Percentiles rank a stretch among this genome's conserved stretches.
Evolutionary conservation across 208 protist genomes (phyloP).

Genomic region (Zelonia costaricensis): DNA sequence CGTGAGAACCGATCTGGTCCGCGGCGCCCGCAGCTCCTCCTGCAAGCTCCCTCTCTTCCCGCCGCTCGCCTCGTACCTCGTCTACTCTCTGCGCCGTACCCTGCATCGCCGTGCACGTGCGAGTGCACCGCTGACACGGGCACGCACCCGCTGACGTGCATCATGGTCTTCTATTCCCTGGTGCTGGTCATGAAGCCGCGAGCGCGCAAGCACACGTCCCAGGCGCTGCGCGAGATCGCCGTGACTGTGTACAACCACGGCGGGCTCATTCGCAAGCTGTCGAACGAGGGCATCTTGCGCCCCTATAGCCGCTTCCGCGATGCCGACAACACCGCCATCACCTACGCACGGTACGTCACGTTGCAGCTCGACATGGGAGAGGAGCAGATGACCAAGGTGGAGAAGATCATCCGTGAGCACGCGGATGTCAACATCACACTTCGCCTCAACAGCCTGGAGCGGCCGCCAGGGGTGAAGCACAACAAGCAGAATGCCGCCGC

Average conservation of each 20-base stretch:
- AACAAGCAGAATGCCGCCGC: slow-evolving; percentile 47
- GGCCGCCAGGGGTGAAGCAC: slow-evolving; percentile 63
- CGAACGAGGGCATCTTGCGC: slow-evolving; percentile 89
- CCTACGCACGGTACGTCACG: slow-evolving; percentile 85
- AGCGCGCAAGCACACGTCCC: slow-evolving; percentile 63
- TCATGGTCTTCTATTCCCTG: slow-evolving; percentile 90
- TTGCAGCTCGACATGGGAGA: slow-evolving; percentile 87
- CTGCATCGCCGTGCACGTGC: too few relatives aligned
- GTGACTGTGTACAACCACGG: slow-evolving; percentile 72
- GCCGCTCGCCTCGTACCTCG: too few relatives aligned
- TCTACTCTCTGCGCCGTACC: too few relatives aligned
- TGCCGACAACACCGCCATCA: slow-evolving; percentile 71
- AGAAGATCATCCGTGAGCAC: slow-evolving; percentile 83
- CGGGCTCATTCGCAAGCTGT: slow-evolving; percentile 79
- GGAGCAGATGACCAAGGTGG: slow-evolving; percentile 77
- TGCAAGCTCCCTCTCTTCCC: too few relatives aligned
- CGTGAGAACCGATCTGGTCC: too few relatives aligned
- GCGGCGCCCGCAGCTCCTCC: too few relatives aligned
- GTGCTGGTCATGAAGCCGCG: slow-evolving; percentile 87
- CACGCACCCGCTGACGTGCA: too few relatives aligned
- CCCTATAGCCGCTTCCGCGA: slow-evolving; percentile 86
- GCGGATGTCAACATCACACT: slow-evolving; percentile 80
- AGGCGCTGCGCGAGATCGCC: slow-evolving; percentile 82
- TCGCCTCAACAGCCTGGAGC: slow-evolving; percentile 74
- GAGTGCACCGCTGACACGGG: too few relatives aligned